Evolutionary conservation across 768 basidiomycete genomes (phyloP).

Genomic region (Boletus insuetus): DNA sequence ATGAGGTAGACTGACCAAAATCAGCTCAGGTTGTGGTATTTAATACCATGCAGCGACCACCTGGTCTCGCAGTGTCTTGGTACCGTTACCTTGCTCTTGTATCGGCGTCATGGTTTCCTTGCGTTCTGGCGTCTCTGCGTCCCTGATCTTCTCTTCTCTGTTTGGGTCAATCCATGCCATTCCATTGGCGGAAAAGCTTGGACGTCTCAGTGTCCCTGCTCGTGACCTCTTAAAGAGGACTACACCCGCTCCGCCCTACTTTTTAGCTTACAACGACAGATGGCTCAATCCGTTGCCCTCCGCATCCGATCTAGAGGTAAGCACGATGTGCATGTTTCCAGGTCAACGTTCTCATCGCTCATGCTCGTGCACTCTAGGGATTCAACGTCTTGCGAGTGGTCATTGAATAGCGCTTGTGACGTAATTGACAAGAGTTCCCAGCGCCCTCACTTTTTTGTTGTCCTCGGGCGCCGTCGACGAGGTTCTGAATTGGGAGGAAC

Average conservation of each 20-base stretch:
- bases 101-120: conserved; percentile 14
- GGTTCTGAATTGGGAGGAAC: conserved; percentile 43
- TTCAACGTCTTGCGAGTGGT: conserved; percentile 33
- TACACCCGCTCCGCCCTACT: conserved; percentile 48
- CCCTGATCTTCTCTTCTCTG: conserved; percentile 3
- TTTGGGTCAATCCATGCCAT: conserved; percentile 7
- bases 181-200: conserved; percentile 25
- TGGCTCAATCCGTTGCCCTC: conserved; percentile 46
- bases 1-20: background rate
- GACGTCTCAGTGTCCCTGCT: conserved; percentile 18
- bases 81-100: background rate
- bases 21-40: conserved; percentile 11
- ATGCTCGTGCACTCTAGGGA: conserved; percentile 19
- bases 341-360: background rate
- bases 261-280: conserved; percentile 39
- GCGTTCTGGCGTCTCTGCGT: conserved; percentile 1
- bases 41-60: conserved; percentile 3
- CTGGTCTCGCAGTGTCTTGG: background rate
- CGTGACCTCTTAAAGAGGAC: conserved; percentile 21
- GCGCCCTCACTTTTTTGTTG: conserved; percentile 43
- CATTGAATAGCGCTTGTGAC: background rate
- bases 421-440: conserved; percentile 15
- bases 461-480: conserved; percentile 42
- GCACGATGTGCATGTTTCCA: background rate
- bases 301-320: conserved; percentile 43